These are phyloP conservation scores for Pseudomonodictys pantanalensis DNA, from an alignment of 495 filamentous ascomycete species.

Conservation along the genomic window DNA sequence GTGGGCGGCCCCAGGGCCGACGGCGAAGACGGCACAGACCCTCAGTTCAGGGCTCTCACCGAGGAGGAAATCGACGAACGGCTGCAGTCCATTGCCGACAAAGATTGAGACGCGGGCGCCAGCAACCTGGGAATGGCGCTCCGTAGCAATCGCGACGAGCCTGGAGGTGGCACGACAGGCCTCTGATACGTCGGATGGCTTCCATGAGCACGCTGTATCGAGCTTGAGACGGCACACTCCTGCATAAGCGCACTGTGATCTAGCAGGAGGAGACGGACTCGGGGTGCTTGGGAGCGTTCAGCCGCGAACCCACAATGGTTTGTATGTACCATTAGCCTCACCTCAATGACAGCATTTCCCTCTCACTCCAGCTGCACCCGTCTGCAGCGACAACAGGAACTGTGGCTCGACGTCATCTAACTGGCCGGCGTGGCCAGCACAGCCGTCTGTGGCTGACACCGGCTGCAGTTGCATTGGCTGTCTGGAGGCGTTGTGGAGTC, in stretches of 20 bases:
- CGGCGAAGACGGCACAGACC: constrained; percentile 73
- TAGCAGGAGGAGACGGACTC: constrained; percentile 2
- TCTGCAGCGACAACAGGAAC: background rate
- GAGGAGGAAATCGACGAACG: constrained; percentile 98
- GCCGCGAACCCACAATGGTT: constrained; percentile 25
- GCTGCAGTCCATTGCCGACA: constrained; percentile 95
- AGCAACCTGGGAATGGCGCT: constrained; percentile 8
- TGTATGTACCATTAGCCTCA: constrained; percentile 32
- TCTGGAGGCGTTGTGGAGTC: constrained; percentile 15
- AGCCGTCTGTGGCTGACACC: constrained; percentile 33
- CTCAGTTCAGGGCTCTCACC: constrained; percentile 81
- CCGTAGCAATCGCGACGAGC: background rate
- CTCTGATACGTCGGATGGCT: constrained; percentile 10
- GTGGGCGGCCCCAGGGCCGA: constrained; percentile 79
- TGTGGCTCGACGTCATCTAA: constrained; percentile 12
- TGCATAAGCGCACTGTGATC: constrained; percentile 31
- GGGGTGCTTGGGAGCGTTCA: constrained; percentile 21
- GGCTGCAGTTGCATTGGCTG: constrained; percentile 8
- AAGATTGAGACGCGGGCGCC: constrained; percentile 63
- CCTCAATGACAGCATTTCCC: constrained; percentile 31
- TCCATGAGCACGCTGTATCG: constrained; percentile 4
- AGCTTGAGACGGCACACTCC: constrained; percentile 13
- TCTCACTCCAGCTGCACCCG: constrained; percentile 21
- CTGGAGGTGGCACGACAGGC: background rate
- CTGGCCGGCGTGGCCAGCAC: constrained; percentile 20